Base-by-base conservation (phyloP, 345 rosid genomes). In the Raphanus sativus region DNA sequence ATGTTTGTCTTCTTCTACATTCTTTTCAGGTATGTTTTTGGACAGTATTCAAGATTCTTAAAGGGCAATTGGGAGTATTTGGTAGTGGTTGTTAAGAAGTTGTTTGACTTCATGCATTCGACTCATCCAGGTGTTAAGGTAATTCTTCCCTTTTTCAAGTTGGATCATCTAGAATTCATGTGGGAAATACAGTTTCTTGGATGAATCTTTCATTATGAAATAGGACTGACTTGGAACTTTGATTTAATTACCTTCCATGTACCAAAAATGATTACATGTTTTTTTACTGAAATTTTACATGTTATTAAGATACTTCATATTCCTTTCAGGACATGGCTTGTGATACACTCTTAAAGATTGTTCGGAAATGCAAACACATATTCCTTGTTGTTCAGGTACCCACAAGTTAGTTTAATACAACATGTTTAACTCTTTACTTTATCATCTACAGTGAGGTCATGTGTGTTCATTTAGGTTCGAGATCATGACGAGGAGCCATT, bases 101-200 rank as follows among this genome's bases (percentile, higher is more conserved):
- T 96, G 89, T 93, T 93, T 71, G 99, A 96, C 82, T 96, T 96
- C 84, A 93, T 96, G 99, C 98, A 96, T 70, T 97, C 90, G 86
- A 86, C 95, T 8, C 99, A 96, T 87, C 99, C 97, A 4, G 98
- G 99, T 73, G 98, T 93, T 78, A 98, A 95, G 99, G 98, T 95
- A 69, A 65, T 61, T 1, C 24, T 70, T 62, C 64, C 56, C 55
- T 25, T 74, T 7, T 65, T 54, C 38, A 65, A 34, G 70, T 64
- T 50, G 11, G 48, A 62, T 16, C 8, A 34, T 69, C 65, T 28
- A n/a, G 52, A 52, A 21, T 10, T 30, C 24, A 10, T 48, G 28
- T 33, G 25, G 54, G 55, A 67, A 9, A 33, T 50, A 15, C 21
- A 50, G 21, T 26, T 64, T 62, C 56, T 33, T 42, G 72, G 69